Evolutionary conservation across 2,329 filamentous ascomycete species (phyloP).

Genomic region (Teratosphaeria destructans): DNA sequence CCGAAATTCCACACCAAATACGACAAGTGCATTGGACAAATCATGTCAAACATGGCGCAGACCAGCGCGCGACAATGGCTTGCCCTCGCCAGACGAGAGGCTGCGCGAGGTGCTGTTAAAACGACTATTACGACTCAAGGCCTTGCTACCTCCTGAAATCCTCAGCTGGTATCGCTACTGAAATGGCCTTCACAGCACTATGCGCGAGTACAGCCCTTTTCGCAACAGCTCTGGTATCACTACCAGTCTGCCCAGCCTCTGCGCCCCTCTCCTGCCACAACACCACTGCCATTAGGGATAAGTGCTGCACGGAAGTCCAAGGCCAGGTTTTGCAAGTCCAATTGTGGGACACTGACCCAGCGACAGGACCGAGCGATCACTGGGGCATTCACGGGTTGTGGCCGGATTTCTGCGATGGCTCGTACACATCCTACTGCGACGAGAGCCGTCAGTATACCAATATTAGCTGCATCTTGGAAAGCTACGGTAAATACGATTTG

Average conservation of each 20-base stretch:
- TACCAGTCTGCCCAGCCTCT: not conserved
- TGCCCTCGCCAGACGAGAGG: not conserved
- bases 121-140: not conserved
- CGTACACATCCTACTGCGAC: too few relatives aligned
- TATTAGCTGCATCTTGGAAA: too few relatives aligned
- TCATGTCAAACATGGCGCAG: not conserved
- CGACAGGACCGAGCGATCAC: too few relatives aligned
- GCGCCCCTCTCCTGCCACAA: not conserved
- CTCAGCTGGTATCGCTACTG: not conserved
- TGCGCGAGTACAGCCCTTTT: not conserved
- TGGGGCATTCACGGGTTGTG: too few relatives aligned
- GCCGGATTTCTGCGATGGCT: too few relatives aligned
- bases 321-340: conserved; percentile 28
- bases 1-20: not conserved
- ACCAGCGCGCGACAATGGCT: not conserved
- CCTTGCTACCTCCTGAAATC: not conserved
- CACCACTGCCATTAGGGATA: conserved; percentile 37
- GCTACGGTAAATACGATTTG: too few relatives aligned
- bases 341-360: too few relatives aligned
- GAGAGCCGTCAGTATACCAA: too few relatives aligned
- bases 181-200: not conserved
- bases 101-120: too few relatives aligned
- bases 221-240: not conserved
- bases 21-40: not conserved
- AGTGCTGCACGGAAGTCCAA: conserved; percentile 62